These are phyloP conservation scores for Phytophthora cajani DNA, from an alignment of 352 stramenopile species.

Conservation along the genomic window DNA sequence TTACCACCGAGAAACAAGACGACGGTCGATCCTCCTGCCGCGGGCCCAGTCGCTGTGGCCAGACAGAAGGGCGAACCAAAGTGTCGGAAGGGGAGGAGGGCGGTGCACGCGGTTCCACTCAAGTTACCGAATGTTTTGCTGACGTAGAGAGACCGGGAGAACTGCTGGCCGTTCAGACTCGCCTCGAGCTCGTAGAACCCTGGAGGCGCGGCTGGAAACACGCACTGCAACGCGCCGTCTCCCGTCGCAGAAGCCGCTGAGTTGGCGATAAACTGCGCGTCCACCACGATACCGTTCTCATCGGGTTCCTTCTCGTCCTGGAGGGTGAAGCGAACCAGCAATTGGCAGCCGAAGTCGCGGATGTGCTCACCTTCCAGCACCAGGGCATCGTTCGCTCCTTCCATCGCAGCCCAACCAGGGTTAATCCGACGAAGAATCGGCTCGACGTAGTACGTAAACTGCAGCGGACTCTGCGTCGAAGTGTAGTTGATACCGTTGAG, in stretches of 20 bases:
- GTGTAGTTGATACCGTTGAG: conserved; percentile 85
- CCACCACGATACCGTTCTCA: conserved; percentile 33
- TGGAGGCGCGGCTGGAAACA: conserved; percentile 37
- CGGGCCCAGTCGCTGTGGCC: conserved; percentile 65
- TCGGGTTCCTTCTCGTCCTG: conserved; percentile 34
- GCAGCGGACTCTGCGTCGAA: conserved; percentile 48
- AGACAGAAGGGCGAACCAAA: conserved; percentile 70
- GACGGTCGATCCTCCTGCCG: conserved; percentile 64
- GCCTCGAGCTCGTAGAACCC: conserved; percentile 72
- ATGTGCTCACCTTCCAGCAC: conserved; percentile 60
- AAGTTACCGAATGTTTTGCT: conserved; percentile 68
- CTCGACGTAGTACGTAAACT: conserved; percentile 66
- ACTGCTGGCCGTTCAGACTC: conserved; percentile 77
- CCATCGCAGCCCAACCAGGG: conserved; percentile 54
- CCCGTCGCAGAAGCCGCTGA: conserved; percentile 10
- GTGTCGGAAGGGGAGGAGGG: conserved; percentile 63
- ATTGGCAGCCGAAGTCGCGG: conserved; percentile 53
- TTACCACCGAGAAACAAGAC: conserved; percentile 63
- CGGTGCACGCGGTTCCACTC: conserved; percentile 61
- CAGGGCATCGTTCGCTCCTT: conserved; percentile 38
- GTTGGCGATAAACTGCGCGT: conserved; percentile 39
- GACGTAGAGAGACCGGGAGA: conserved; percentile 64
- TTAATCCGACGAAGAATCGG: conserved; percentile 60
- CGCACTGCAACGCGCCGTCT: conserved; percentile 36
- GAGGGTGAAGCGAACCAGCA: conserved; percentile 52